A percentile compares a stretch with the other conserved stretches of the same genome.
These are phyloP conservation scores for Microsporum audouinii DNA, from an alignment of 2,329 filamentous ascomycete genomes.

Conservation along the genomic window DNA sequence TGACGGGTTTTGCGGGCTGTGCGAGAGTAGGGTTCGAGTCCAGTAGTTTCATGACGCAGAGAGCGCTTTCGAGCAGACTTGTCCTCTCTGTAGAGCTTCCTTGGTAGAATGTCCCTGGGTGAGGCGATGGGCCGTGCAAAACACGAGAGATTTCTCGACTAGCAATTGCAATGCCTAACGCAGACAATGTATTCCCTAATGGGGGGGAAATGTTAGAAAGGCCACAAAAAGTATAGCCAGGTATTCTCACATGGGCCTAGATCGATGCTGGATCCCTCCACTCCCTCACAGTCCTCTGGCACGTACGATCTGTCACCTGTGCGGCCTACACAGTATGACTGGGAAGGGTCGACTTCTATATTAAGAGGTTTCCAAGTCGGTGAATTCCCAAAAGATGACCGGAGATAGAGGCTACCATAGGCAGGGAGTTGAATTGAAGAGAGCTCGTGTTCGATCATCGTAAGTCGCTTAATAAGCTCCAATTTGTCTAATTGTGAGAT, in stretches of 20 bases:
- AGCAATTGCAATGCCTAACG: constrained; percentile 4
- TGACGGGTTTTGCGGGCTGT: not conserved
- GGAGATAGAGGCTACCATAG: constrained; percentile 20
- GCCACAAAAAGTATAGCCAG: not conserved
- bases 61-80: not conserved
- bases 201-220: not conserved
- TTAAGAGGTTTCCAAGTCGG: constrained; percentile 19
- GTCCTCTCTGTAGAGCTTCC: not conserved
- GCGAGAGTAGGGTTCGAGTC: not conserved
- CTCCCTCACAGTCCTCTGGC: not conserved
- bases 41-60: not conserved
- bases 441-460: constrained; percentile 13
- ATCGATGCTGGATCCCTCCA: not conserved
- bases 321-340: constrained; percentile 1
- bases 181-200: not conserved
- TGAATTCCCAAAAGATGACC: constrained; percentile 15
- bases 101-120: constrained; percentile 4
- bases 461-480: constrained; percentile 18
- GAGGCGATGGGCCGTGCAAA: not conserved
- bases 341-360: constrained; percentile 13
- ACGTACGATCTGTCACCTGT: not conserved
- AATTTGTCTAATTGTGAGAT: constrained; percentile 15
- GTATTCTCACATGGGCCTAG: not conserved
- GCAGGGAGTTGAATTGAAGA: constrained; percentile 18
- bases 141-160: constrained; percentile 3